These are phyloP conservation scores for Curvularia sp. DNA, from an alignment of 2,329 filamentous ascomycete genomes.

Conservation along the genomic window DNA sequence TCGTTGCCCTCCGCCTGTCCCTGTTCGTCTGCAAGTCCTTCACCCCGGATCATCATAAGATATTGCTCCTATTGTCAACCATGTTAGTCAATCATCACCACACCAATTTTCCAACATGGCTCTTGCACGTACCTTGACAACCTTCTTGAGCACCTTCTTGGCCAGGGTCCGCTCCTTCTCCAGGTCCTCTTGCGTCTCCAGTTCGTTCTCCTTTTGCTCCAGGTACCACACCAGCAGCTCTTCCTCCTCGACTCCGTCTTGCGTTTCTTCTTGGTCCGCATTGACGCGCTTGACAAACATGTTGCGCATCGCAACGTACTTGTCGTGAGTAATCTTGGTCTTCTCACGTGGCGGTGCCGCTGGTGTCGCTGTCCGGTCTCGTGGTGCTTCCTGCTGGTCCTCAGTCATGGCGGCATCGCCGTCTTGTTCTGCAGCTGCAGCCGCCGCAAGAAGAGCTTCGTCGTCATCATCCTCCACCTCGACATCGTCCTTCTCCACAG, in stretches of 20 bases:
- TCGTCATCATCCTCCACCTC: constrained; percentile 87
- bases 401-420: constrained; percentile 47
- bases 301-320: constrained; percentile 91
- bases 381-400: constrained; percentile 46
- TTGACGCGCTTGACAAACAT: constrained; percentile 81
- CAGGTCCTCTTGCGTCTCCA: constrained; percentile 82
- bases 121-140: constrained; percentile 79
- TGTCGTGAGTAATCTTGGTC: constrained; percentile 93
- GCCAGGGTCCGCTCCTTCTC: constrained; percentile 75
- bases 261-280: constrained; percentile 76
- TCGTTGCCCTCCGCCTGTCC: constrained; percentile 59
- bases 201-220: constrained; percentile 84
- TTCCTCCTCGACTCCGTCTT: constrained; percentile 85
- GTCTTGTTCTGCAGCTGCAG: constrained; percentile 57
- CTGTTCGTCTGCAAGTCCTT: constrained; percentile 82
- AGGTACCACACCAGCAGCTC: constrained; percentile 88
- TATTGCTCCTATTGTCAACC: constrained; percentile 61
- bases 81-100: constrained; percentile 24
- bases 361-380: constrained; percentile 46
- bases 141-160: constrained; percentile 87
- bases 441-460: constrained; percentile 61
- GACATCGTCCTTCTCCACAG: constrained; percentile 95
- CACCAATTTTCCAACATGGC: neutral
- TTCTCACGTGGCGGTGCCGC: constrained; percentile 59
- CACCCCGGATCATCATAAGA: constrained; percentile 71